Evolutionary conservation across 225 moss, liverwort and hornwort genomes (phyloP).

Genomic region (Thuidium tamariscinum): DNA sequence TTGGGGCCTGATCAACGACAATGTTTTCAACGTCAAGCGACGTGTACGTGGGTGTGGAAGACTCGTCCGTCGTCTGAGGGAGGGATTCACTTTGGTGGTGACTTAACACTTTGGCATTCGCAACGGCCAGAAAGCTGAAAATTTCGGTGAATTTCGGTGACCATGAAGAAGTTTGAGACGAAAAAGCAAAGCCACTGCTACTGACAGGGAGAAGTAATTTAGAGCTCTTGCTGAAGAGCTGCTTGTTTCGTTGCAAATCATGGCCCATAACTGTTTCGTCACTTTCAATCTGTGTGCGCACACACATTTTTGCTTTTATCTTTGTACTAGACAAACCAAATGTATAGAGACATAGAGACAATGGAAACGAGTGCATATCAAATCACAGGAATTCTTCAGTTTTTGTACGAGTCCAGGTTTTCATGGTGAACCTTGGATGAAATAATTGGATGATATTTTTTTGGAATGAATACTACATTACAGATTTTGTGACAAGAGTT

Average conservation of each 20-base stretch:
- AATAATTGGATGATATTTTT: background rate
- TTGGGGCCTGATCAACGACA: background rate
- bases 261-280: background rate
- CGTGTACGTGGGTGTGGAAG: background rate
- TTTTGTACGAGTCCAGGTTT: too few relatives aligned
- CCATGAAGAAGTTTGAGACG: too few relatives aligned
- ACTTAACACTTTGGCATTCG: too few relatives aligned
- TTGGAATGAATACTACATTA: background rate
- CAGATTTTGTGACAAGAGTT: background rate
- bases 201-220: background rate
- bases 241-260: background rate
- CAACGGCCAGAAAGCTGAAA: background rate
- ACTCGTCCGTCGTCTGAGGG: background rate
- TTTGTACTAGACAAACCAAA: background rate
- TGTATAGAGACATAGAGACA: too few relatives aligned
- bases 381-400: background rate
- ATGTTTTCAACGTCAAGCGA: background rate
- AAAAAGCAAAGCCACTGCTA: background rate
- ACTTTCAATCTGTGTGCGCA: too few relatives aligned
- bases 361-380: background rate
- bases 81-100: background rate
- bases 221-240: background rate
- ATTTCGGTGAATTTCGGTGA: background rate
- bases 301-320: background rate
- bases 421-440: too few relatives aligned